Base-by-base conservation (phyloP, 805 yeast species). In the Metschnikowia lachancei region DNA sequence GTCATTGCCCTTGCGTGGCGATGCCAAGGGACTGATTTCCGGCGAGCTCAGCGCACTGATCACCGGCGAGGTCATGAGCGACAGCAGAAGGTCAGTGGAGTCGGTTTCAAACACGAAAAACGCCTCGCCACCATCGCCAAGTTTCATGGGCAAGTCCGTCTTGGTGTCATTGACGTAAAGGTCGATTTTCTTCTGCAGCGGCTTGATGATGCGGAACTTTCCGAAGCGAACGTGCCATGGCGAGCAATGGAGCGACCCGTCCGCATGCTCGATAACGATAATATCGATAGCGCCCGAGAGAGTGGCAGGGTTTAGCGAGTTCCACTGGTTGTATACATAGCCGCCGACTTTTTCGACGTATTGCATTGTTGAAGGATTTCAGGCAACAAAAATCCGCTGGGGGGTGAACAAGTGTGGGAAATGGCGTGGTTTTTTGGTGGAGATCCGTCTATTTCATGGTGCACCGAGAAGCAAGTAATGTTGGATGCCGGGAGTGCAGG, bases 181-280 rank as follows among this genome's bases (percentile, higher is more conserved):
- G 46, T 86, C 95, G 44, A 92, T 95, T 63, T 88, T 91, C 72
- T 92, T 94, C 65, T 94, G 97, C 16, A 95, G 87, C 12, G 99
- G 99, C 60, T 95, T 81, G 49, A 94, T 72, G 53, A 94, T 76
- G 57, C 91, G 95, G 66, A 94, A 87, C 69, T 89, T 91, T 19
- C 99, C 99, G 68, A 94, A 94, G 46, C 99, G 74, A 31, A 94
- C 89, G 66, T 94, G 99, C 76, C 95, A 94, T 4, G 99, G 99
- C 7, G 97, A 88, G 59, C 98, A 91, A 43, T 87, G 85, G 31
- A 86, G 67, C 22, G 85, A 77, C 31, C 87, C 92, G 61, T 85
- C 82, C 11, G 87, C 86, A 61, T 88, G 95, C 66, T 92, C 96
- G 11, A 94, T 85, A 9, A 91, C 98, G 34, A 94, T 88, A 45